Evolutionary conservation across 345 rosid species (phyloP), one percentile per base, ranked within the genome.

Genomic region (Syzygium aromaticum): DNA sequence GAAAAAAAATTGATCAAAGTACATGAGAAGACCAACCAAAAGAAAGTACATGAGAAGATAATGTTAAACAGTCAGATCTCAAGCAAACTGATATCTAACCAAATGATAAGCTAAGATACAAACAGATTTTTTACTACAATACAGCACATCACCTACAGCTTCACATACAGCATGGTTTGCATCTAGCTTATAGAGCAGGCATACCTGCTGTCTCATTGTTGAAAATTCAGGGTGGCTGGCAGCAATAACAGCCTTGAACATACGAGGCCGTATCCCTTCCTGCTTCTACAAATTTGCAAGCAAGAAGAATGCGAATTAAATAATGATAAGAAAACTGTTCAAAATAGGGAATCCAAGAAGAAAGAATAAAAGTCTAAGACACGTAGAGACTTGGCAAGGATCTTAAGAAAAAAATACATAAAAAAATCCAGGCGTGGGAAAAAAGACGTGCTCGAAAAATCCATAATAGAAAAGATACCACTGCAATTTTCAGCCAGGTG

Each of bases 221-320:
- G 99, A 96, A 88, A 98, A 98, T 89, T 96, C 99, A 9, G 95
- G 95, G 87, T 98, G 99, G 90, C 97, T 95, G 77, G 99, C 96
- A 90, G 99, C 98, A 92, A 98, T 94, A 77, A 98, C 95, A 25
- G 97, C 89, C 90, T 98, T 96, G 93, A 98, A 96, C 99, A 96
- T 98, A 19, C 95, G 99, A 89, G 99, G 99, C 40, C 95, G 96
- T 90, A 96, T 92, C 63, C 99, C 99, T 92, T 95, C 97, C 89
- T 96, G 99, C 91, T 93, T 94, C 99, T 95, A 86, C 86, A 85
- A 88, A 89, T 89, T 89, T 84, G 77, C 86, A 82, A 59, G 30
- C 25, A 85, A 56, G 85, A 86, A 49, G 59, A 5, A 84, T 84
- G 8, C 33, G 9, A 14, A 73, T 52, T 28, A 17, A 11, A 56